phyloP scores from a whole-genome alignment of 139 green algal genomes.

The Haematococcus lacustris region DNA sequence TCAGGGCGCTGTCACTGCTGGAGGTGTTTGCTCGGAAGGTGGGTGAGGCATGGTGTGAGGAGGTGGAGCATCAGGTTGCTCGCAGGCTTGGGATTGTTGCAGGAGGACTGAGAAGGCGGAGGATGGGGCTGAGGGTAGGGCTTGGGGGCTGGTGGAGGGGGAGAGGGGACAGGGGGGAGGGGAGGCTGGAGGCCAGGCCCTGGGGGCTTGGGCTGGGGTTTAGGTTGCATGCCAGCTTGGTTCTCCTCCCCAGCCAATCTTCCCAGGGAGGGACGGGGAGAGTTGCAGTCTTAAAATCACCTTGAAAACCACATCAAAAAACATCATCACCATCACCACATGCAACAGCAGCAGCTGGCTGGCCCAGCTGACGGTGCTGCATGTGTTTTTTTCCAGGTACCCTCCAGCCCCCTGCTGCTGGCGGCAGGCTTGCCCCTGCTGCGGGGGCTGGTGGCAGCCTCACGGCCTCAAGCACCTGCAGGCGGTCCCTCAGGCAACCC shows the following conservation, averaged over 20 bases:
- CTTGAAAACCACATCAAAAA: no score
- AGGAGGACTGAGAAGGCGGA: neutral
- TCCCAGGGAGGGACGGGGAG: no score
- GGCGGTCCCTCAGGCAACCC: slow-evolving; percentile 7
- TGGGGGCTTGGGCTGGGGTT: no score
- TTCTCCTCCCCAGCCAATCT: no score
- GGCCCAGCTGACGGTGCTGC: neutral
- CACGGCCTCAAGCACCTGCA: slow-evolving; percentile 12
- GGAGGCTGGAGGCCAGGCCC: neutral
- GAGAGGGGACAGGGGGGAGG: no score
- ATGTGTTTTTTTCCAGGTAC: slow-evolving; percentile 15
- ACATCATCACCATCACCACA: neutral
- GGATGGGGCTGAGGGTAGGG: neutral
- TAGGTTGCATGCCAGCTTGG: no score
- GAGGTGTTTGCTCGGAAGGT: slow-evolving; percentile 63
- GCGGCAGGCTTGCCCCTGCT: slow-evolving; percentile 42
- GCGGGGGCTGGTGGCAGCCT: slow-evolving; percentile 23
- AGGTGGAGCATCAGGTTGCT: neutral
- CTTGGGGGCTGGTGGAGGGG: neutral
- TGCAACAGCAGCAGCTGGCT: neutral
- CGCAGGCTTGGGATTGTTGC: neutral
- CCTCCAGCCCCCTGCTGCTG: slow-evolving; percentile 46
- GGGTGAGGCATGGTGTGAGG: neutral
- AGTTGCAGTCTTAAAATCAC: no score
- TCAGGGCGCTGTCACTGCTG: slow-evolving; percentile 57